A percentile compares a stretch with the other conserved stretches of the same genome.
phyloP scores from a whole-genome alignment of 75 land plant genomes.

The Cunninghamia lanceolata region DNA sequence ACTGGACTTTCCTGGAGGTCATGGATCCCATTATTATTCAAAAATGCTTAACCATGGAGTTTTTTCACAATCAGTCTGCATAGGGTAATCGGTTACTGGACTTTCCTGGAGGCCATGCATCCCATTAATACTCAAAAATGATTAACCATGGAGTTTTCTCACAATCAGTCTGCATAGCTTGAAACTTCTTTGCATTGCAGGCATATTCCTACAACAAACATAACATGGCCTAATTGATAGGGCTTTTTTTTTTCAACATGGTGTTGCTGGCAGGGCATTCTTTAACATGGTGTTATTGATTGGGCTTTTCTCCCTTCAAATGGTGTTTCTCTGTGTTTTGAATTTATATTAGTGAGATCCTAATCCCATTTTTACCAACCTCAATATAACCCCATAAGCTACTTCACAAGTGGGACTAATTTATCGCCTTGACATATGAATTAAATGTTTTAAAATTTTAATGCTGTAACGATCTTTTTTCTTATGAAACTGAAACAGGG shows the following conservation, averaged over 20 bases:
- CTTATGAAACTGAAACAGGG: slow-evolving; percentile 31
- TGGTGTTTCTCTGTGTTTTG: not conserved
- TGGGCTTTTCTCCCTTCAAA: not conserved
- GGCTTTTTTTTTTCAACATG: not conserved
- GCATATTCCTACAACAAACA: not conserved
- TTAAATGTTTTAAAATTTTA: not conserved
- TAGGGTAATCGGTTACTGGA: not conserved
- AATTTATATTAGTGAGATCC: not conserved
- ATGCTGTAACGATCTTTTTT: not conserved
- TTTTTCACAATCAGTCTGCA: not conserved
- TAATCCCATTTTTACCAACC: not conserved
- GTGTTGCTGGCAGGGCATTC: not conserved
- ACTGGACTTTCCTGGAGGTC: not conserved
- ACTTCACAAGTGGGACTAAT: not conserved
- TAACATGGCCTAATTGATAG: not conserved
- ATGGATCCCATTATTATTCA: not conserved
- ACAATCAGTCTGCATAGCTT: not conserved
- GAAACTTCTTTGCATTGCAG: not conserved
- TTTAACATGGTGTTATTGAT: not conserved
- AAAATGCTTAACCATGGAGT: not conserved
- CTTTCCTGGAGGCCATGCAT: not conserved
- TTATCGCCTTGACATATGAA: not conserved
- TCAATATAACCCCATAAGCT: not conserved
- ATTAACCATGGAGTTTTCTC: not conserved
- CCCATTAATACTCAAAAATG: not conserved